Evolutionary conservation across 2,329 filamentous ascomycete genomes (phyloP).

Genomic region (Phialemonium atrogriseum): DNA sequence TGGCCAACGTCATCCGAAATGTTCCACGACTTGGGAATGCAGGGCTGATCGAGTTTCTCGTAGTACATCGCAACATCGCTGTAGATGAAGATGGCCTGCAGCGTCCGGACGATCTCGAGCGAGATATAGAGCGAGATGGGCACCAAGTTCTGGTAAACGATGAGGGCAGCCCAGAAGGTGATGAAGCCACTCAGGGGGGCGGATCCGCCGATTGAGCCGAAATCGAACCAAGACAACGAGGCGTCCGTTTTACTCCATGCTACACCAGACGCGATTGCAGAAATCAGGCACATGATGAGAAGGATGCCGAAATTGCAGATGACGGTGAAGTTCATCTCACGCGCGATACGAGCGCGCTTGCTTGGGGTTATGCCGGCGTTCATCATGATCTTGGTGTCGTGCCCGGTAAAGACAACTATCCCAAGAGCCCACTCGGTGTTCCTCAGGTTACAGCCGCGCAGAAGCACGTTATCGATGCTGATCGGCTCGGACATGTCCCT

Average conservation of each 20-base stretch:
- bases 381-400: constrained; percentile 99
- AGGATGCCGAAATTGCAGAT: constrained; percentile 92
- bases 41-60: constrained; percentile 85
- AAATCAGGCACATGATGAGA: constrained; percentile 79
- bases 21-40: constrained; percentile 97
- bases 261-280: constrained; percentile 76
- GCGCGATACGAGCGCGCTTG: constrained; percentile 84
- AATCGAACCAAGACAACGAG: constrained; percentile 77
- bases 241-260: constrained; percentile 69
- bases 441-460: constrained; percentile 85
- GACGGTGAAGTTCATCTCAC: constrained; percentile 95
- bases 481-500: constrained; percentile 87
- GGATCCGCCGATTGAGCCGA: constrained; percentile 67
- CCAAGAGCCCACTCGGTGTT: constrained; percentile 97
- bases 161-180: constrained; percentile 91
- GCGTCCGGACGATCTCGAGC: constrained; percentile 86
- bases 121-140: constrained; percentile 98
- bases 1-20: constrained; percentile 97
- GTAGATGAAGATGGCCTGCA: constrained; percentile 96
- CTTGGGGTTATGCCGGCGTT: constrained; percentile 93
- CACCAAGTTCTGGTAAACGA: constrained; percentile 96
- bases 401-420: constrained; percentile 86
- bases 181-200: constrained; percentile 82
- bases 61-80: constrained; percentile 97
- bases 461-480: constrained; percentile 86